Conservation (phyloP, 352 stramenopile species). For the Phytopythium helicoides region DNA sequence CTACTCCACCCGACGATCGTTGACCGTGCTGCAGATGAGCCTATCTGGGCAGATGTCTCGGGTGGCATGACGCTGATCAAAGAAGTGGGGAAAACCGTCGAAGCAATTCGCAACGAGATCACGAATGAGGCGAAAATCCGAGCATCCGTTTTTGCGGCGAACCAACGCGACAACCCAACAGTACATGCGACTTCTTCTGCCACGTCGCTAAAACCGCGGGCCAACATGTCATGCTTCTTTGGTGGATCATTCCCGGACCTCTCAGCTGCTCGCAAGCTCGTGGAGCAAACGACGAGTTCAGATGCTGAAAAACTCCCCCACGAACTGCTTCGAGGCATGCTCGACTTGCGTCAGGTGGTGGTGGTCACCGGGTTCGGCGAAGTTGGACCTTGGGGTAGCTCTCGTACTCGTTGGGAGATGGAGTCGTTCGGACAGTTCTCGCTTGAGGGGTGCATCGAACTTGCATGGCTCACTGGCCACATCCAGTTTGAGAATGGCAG, state of each 20-base stretch:
- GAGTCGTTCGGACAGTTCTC: conserved; percentile 89
- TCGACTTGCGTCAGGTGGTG: conserved; percentile 81
- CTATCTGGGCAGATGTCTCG: conserved; percentile 78
- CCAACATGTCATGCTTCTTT: conserved; percentile 77
- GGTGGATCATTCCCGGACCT: conserved; percentile 66
- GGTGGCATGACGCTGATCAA: conserved; percentile 76
- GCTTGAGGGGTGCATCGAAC: conserved; percentile 85
- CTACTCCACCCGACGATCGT: conserved; percentile 82
- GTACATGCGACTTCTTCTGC: conserved; percentile 7
- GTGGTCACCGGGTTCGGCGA: conserved; percentile 85
- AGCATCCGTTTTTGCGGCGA: conserved; percentile 32
- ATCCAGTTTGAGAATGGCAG: conserved; percentile 81
- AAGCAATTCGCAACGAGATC: conserved; percentile 51
- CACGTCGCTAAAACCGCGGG: conserved; percentile 37
- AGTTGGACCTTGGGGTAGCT: conserved; percentile 83
- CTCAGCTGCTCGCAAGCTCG: conserved; percentile 28
- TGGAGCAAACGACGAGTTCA: conserved; percentile 8
- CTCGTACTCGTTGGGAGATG: conserved; percentile 89
- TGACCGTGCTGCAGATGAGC: conserved; percentile 60
- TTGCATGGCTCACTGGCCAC: conserved; percentile 82
- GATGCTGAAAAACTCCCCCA: conserved; percentile 23
- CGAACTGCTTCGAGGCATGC: conserved; percentile 57
- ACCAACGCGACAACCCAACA: conserved; percentile 38
- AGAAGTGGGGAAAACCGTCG: conserved; percentile 66
- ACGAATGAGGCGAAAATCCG: conserved; percentile 58